A percentile compares a stretch with the other conserved stretches of the same genome.
These are phyloP conservation scores for Penicillium steckii DNA, from an alignment of 495 filamentous ascomycete genomes.

Conservation along the genomic window DNA sequence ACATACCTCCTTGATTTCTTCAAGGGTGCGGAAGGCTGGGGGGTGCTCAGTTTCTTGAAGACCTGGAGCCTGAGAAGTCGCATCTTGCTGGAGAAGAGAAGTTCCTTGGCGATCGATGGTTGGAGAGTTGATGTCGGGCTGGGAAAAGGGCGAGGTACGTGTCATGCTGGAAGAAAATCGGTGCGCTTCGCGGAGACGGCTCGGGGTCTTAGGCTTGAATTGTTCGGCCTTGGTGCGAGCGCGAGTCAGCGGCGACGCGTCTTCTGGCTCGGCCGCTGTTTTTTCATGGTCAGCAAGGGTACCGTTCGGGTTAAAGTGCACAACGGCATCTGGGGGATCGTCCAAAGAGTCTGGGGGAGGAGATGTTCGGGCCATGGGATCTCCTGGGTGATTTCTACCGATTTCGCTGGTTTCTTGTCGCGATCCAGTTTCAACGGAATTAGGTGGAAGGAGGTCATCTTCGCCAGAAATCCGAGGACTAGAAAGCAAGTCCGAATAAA, in stretches of 20 bases:
- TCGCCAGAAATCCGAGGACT: not conserved
- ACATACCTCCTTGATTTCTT: not conserved
- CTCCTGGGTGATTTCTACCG: not conserved
- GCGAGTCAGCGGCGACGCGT: constrained; percentile 22
- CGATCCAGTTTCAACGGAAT: too few species aligned
- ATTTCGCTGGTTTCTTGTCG: not conserved
- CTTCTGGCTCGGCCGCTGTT: not conserved
- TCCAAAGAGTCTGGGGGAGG: not conserved
- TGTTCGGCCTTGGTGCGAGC: constrained; percentile 40
- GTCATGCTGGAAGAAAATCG: constrained; percentile 24
- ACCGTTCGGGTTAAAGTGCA: not conserved
- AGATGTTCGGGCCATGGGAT: not conserved
- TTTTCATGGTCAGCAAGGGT: not conserved
- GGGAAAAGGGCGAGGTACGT: not conserved
- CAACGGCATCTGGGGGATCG: not conserved
- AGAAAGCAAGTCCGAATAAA: not conserved
- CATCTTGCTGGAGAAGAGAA: too few species aligned
- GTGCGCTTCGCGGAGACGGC: constrained; percentile 42
- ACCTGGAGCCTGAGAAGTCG: too few species aligned
- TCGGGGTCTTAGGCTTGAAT: constrained; percentile 49
- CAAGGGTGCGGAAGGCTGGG: not conserved
- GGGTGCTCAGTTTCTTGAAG: not conserved
- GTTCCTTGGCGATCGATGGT: not conserved
- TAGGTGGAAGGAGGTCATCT: not conserved
- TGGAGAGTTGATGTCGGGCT: not conserved